Base-by-base conservation (phyloP, 192 early-diverging fungal species). In the Entomortierella chlamydospora region DNA sequence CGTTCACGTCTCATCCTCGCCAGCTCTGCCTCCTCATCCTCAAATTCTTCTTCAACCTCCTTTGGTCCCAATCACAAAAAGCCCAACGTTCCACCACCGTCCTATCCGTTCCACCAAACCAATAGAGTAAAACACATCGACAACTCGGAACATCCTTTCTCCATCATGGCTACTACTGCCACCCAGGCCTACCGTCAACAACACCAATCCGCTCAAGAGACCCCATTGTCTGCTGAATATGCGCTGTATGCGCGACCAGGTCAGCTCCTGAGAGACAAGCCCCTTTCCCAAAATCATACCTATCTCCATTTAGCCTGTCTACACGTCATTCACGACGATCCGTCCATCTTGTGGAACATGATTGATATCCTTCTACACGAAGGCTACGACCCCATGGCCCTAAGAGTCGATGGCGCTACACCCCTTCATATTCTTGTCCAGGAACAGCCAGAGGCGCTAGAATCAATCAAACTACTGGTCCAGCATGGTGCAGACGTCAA, bases 401-500 rank as follows among this genome's bases (percentile, higher is more conserved):
- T 70, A 10, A 42, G 76, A 18, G 17, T 47, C 29, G 76, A 79
- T 51, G 67, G 68, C 18, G 76, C 76, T 28, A 70, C 76, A 1
- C 76, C 76, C 0, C 62, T 79, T 0, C 76, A 79, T 41, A 70
- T 79, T 6, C 68, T 79, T 13, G 76, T 79, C 12, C 76, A 79
- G 51, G 76, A 79, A 56, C 76, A 79, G 20, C 76, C 76, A 0
- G 68, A 79, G 31, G 67, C 61, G 6, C 54, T 70, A 10, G 69
- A 84, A 34, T 73, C 83, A 7, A 82, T 87, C 42, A 64, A 69
- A 23, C 29, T 87, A 0, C 72, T 87, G 17, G 86, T 73, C 39
- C 84, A 72, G 60, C 82, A 85, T 51, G 89, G 89, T 18, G 90
- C 91, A 6, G 87, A 92, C 34, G 84, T 84, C 43, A 82, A 86